Evolutionary conservation across 768 basidiomycete species (phyloP).

Genomic region (Calvatia gigantea): DNA sequence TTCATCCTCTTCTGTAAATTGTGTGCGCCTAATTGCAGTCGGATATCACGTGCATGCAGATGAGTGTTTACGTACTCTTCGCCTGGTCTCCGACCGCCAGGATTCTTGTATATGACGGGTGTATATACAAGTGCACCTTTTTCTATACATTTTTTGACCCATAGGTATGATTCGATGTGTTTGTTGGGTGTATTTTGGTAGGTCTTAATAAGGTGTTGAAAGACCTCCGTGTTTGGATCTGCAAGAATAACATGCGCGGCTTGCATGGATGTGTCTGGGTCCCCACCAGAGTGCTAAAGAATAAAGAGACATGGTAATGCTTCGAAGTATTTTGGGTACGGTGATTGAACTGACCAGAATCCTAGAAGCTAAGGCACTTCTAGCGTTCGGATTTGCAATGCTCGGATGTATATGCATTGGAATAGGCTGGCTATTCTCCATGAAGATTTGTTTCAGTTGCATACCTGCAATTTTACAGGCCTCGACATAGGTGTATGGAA

Average conservation of each 20-base stretch:
- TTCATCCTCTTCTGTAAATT: conserved; percentile 77
- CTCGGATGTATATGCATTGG: conserved; percentile 79
- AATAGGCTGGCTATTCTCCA: conserved; percentile 60
- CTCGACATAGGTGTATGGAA: conserved; percentile 78
- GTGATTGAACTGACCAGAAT: conserved; percentile 53
- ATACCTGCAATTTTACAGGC: conserved; percentile 80
- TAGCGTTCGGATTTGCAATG: conserved; percentile 74
- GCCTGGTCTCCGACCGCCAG: conserved; percentile 75
- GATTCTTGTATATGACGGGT: conserved; percentile 79
- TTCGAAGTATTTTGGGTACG: too few relatives aligned
- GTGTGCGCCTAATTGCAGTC: conserved; percentile 53
- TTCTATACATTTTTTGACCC: conserved; percentile 84
- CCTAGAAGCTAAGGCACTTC: conserved; percentile 60
- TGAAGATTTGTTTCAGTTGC: conserved; percentile 73
- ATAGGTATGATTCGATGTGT: conserved; percentile 76
- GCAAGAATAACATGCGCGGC: conserved; percentile 75
- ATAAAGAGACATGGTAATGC: too few relatives aligned
- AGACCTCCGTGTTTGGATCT: conserved; percentile 75
- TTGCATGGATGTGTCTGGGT: conserved; percentile 67
- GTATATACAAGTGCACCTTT: conserved; percentile 63
- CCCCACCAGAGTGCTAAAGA: conserved; percentile 74
- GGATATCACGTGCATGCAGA: neutral
- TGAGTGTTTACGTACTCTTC: conserved; percentile 57
- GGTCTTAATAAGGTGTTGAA: conserved; percentile 66
- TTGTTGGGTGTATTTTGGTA: conserved; percentile 70